Base-by-base conservation (phyloP, 73 alveolate species). In the Diophrys sp. region DNA sequence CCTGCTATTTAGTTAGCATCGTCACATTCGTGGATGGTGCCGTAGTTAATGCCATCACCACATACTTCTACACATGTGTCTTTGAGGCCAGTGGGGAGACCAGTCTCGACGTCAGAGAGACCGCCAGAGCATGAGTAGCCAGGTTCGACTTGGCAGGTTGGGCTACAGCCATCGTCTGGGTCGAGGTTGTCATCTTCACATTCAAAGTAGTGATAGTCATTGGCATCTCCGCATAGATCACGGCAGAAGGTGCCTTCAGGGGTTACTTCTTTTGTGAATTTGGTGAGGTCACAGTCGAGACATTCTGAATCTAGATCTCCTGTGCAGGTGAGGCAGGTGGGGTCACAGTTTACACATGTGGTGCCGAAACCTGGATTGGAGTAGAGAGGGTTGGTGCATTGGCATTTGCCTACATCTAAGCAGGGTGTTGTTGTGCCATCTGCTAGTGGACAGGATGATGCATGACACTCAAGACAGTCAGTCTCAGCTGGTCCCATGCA, bases 121-220 rank as follows among this genome's bases (percentile, higher is more conserved):
- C 73, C 73, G n/a, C 28, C 28, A 11, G 73, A 62, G n/a, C 73
- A 62, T 5, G 5, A 14, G 31, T 62, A 62, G 5, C 73, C 73
- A 11, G 73, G 33, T 26, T 62, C 73, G 14, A 62, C 31, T 2
- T 62, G 5, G 27, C 73, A 62, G 8, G 14, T 2, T 11, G 8
- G 14, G n/a, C n/a, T 28, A 26, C 73, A 62, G 14, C 73, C 73
- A 62, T 62, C 73, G 14, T 28, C 31, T 14, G 14, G 14, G 5
- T 2, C n/a, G 14, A 23, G 27, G n/a, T 62, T 62, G 33, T 14
- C 73, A n/a, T 62, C 73, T 23, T 62, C 73, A n/a, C 73, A 62
- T 14, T 62, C 5, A n/a, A 11, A 44, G 5, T 44, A 44, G 62
- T 44, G 62, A 5, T 11, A 18, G 18, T 44, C 62, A 18, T 44